A percentile compares a stretch with the other conserved stretches of the same genome.
These are phyloP conservation scores for Serendipita indica DNA, from an alignment of 768 basidiomycete genomes.

Conservation along the genomic window DNA sequence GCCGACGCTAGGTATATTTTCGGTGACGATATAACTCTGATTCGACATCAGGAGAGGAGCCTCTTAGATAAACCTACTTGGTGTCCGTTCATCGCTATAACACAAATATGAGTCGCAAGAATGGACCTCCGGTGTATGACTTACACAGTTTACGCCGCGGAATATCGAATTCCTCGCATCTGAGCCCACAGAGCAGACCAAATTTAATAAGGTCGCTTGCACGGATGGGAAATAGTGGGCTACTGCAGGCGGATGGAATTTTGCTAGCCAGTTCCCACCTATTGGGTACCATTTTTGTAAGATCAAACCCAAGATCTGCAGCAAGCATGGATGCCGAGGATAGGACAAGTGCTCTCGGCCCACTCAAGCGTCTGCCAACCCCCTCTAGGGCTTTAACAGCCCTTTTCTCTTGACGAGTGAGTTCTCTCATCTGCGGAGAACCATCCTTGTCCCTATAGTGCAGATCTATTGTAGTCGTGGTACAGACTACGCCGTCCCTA, in stretches of 20 bases:
- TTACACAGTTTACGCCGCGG: background rate
- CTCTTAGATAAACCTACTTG: background rate
- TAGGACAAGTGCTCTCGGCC: too few relatives aligned
- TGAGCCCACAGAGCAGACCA: background rate
- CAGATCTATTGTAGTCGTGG: background rate
- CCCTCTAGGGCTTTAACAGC: background rate
- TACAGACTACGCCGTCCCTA: background rate
- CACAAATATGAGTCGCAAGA: background rate
- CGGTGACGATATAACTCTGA: background rate
- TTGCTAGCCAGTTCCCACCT: background rate
- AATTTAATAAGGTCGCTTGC: background rate
- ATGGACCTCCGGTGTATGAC: background rate
- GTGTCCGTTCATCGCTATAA: background rate
- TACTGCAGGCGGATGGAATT: background rate
- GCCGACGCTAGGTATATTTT: background rate
- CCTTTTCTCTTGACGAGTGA: background rate
- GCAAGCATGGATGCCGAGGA: background rate
- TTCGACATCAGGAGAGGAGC: background rate
- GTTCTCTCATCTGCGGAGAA: background rate
- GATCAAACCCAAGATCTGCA: background rate
- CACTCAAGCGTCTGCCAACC: too few relatives aligned
- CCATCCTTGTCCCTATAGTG: background rate
- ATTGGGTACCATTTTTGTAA: background rate
- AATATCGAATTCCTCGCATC: background rate
- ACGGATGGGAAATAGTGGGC: background rate